Evolutionary conservation across 495 filamentous ascomycete genomes (phyloP).

Genomic region (Rhypophila decipiens): DNA sequence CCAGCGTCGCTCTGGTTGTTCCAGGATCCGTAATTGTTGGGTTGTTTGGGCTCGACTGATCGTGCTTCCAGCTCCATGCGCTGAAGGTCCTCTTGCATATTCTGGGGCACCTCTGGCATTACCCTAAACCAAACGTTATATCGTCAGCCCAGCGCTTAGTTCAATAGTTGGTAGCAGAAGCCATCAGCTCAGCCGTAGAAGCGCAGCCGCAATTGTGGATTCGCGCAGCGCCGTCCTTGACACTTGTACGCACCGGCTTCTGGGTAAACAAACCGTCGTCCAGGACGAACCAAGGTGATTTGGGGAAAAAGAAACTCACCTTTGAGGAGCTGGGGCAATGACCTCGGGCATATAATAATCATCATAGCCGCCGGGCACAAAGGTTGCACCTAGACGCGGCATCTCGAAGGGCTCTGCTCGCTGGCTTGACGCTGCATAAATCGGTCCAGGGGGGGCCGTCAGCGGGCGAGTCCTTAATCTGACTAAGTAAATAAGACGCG

Average conservation of each 20-base stretch:
- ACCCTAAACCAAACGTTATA: slow-evolving; percentile 31
- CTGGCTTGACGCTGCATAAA: slow-evolving; percentile 36
- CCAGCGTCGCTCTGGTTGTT: slow-evolving; percentile 11
- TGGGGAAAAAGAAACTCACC: no score
- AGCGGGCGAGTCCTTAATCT: slow-evolving; percentile 8
- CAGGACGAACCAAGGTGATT: no score
- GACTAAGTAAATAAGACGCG: background rate
- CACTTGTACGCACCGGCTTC: no score
- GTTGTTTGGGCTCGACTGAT: slow-evolving; percentile 35
- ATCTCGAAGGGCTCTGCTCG: slow-evolving; percentile 31
- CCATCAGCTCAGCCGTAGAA: background rate
- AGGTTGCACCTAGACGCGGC: slow-evolving; percentile 68
- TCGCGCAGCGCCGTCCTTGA: no score
- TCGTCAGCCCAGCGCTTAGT: slow-evolving; percentile 15
- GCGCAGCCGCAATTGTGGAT: no score
- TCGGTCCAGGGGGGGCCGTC: slow-evolving; percentile 12
- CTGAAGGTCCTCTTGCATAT: slow-evolving; percentile 88
- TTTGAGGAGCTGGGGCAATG: slow-evolving; percentile 71
- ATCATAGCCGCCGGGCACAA: slow-evolving; percentile 82
- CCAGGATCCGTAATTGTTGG: slow-evolving; percentile 24
- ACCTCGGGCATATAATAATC: slow-evolving; percentile 74
- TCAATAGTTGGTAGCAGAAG: background rate
- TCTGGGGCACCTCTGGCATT: slow-evolving; percentile 56
- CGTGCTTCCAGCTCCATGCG: slow-evolving; percentile 77
- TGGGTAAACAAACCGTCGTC: no score